These are phyloP conservation scores for Coleophoma crateriformis DNA, from an alignment of 2,329 filamentous ascomycete species.

Conservation along the genomic window DNA sequence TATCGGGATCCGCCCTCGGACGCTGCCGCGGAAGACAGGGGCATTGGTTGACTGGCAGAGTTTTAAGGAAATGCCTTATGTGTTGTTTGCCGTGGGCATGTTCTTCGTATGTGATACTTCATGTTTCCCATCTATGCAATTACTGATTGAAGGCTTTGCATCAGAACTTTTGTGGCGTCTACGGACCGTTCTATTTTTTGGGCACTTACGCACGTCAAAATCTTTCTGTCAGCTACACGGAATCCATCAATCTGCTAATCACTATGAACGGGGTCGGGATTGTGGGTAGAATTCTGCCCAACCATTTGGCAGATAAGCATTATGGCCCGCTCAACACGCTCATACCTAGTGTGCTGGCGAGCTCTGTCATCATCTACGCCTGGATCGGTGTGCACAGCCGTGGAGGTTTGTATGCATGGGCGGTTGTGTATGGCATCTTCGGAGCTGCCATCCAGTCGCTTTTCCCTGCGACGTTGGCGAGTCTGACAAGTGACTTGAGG, in stretches of 20 bases:
- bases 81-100: constrained; percentile 37
- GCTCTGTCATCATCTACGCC: constrained; percentile 30
- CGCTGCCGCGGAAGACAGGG: constrained; percentile 34
- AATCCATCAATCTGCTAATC: constrained; percentile 44
- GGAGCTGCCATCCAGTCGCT: constrained; percentile 44
- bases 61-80: constrained; percentile 37
- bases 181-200: constrained; percentile 35
- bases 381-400: constrained; percentile 42
- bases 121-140: no score
- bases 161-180: constrained; percentile 33
- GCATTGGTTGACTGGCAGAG: constrained; percentile 37
- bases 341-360: constrained; percentile 34
- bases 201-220: constrained; percentile 30
- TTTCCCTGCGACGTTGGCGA: constrained; percentile 44
- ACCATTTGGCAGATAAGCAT: constrained; percentile 39
- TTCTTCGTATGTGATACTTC: constrained; percentile 19
- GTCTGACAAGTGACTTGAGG: constrained; percentile 43
- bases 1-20: constrained; percentile 32
- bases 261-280: constrained; percentile 47
- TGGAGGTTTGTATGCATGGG: constrained; percentile 41
- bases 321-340: constrained; percentile 47
- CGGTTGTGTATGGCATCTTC: constrained; percentile 43
- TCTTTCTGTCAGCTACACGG: constrained; percentile 30
- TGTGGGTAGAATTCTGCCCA: constrained; percentile 41
- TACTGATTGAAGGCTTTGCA: no score